Conservation (phyloP, 2,329 filamentous ascomycete species). For the Sclerotiophoma versabilis region DNA sequence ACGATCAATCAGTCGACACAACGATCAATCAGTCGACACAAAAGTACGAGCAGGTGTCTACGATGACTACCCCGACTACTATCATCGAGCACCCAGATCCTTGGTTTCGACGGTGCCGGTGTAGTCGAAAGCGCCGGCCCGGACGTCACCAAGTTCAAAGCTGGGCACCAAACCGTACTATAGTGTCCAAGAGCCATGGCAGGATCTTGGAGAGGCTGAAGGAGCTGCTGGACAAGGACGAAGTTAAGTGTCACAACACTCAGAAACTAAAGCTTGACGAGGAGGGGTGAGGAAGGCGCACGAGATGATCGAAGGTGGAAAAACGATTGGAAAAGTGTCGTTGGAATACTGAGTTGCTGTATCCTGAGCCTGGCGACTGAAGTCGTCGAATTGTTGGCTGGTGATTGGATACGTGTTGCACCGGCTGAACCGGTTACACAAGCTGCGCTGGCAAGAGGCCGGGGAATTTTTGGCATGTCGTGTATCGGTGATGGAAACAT, state of each 20-base stretch:
- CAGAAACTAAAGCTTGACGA: conserved; percentile 46
- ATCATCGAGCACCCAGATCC: conserved; percentile 16
- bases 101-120: conserved; percentile 19
- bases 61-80: conserved; percentile 43
- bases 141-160: conserved; percentile 24
- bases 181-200: conserved; percentile 51
- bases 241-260: conserved; percentile 50
- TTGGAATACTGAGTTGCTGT: neutral
- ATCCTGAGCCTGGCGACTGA: neutral
- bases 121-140: conserved; percentile 10
- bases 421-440: neutral
- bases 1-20: no score
- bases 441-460: neutral
- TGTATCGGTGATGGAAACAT: neutral
- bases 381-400: no score
- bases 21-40: conserved; percentile 33
- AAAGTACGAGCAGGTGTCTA: conserved; percentile 30
- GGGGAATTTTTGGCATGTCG: neutral
- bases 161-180: conserved; percentile 54
- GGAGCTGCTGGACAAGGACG: conserved; percentile 45
- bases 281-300: conserved; percentile 53
- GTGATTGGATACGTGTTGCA: no score
- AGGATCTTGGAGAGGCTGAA: conserved; percentile 49
- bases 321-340: conserved; percentile 49
- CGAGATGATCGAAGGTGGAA: conserved; percentile 48